Base-by-base conservation (phyloP, 83 land plant genomes). In the Picea engelmannii region DNA sequence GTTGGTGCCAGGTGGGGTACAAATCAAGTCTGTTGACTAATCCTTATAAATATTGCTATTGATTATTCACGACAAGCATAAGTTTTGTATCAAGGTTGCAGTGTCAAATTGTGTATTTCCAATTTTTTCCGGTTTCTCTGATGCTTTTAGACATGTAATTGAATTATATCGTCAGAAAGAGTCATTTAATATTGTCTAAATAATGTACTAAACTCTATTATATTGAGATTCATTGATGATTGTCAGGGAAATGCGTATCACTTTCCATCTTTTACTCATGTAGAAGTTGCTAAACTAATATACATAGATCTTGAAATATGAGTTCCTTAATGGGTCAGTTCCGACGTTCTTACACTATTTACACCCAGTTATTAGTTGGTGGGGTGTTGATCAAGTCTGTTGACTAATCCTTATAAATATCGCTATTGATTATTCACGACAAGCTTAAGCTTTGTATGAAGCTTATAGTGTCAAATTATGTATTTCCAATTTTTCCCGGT, bases 381-480 rank as follows among this genome's bases (percentile, higher is more conserved):
- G 60, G 60, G 60, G 60, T 58, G 16, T 15, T 58, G 4, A 58
- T 58, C 60, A 58, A 58, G 60, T 58, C 60, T 58, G 18, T 58
- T 58, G 60, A 58, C 60, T 4, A 15, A 58, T 58, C 60, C 60
- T 20, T 38, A n/a, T 17, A 44, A n/a, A n/a, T 38, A 12, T 74
- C 11, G 7, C 13, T 74, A 74, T 74, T 74, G 35, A 17, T 71
- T 49, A 74, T 74, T 74, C 77, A 49, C 20, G 6, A n/a, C 77
- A 74, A n/a, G 47, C 31, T 74, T 47, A 42, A 74, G 59, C 77
- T 74, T 74, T 74, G 77, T 47, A 47, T 74, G 77, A 55, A 74
- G 77, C 60, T 23, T 74, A 27, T 21, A 74, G 16, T 74, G 59
- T 74, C 60, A 49, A 74, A 74, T 23, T 74, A n/a, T 40, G 75